Base-by-base conservation (phyloP, 345 rosid genomes). In the Bruguiera gymnorhiza region DNA sequence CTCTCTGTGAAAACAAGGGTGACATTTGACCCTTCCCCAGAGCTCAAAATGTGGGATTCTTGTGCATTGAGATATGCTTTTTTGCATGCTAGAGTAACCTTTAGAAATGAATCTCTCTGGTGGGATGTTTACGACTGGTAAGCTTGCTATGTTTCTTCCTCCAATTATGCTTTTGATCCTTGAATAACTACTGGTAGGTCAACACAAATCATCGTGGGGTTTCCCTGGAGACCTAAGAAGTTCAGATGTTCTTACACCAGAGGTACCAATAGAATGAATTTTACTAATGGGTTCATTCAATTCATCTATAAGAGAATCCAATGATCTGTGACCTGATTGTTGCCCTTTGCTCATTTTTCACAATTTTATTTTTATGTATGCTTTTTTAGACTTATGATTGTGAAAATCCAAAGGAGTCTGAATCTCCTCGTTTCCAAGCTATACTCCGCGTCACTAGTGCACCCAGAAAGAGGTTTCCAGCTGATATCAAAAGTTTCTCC, bases 351-450 rank as follows among this genome's bases (percentile, higher is more conserved):
- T 70, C 70, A 63, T 52, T 37, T 36, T 56, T 73, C 21, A 18
- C 19, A 67, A 31, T 65, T 68, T 50, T 80, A 60, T 69, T 69
- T 69, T 56, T 76, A 61, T 77, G 62, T 74, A 67, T 76, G 24
- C 70, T 75, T 65, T 80, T 73, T 32, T 76, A 88, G 92, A 80
- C 74, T 84, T 84, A 72, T 84, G 92, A 85, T 71, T 89, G 82
- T 83, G 90, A 87, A 79, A 86, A 84, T 79, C 88, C 93, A 11
- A 84, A 92, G 88, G 99, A 92, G 81, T 96, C 99, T 29, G 99
- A 96, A 76, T 96, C 99, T 65, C 99, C 99, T 16, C 96, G 98
- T 66, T 90, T 92, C 77, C 98, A 96, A 88, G 98, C 99, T 39
- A 86, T 96, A 67, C 96, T 96, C 27, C 94, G 99, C 60, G 80